Percentiles rank a stretch among this genome's conserved stretches.
These are phyloP conservation scores for Ustilago esculenta DNA, from an alignment of 1,284 basidiomycete species.

Conservation along the genomic window DNA sequence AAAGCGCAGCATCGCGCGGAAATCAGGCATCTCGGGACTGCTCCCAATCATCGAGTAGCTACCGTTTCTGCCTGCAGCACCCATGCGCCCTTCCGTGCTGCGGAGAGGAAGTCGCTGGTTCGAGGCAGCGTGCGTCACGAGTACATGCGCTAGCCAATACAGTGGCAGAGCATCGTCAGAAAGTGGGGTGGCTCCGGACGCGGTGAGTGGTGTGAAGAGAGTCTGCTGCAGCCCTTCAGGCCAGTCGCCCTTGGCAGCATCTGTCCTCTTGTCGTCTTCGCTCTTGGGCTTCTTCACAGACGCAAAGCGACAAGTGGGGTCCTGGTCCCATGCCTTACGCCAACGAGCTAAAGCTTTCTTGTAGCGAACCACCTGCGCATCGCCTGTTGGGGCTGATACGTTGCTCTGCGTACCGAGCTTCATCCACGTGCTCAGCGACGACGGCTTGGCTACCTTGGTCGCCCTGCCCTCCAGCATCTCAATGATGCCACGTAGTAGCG, in stretches of 20 bases:
- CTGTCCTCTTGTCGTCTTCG: constrained; percentile 9
- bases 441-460: constrained; percentile 34
- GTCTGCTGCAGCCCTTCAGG: constrained; percentile 25
- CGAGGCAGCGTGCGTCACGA: constrained; percentile 53
- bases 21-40: constrained; percentile 46
- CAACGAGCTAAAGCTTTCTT: constrained; percentile 52
- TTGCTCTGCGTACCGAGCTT: constrained; percentile 8
- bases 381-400: constrained; percentile 3
- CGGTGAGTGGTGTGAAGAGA: constrained; percentile 53
- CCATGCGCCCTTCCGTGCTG: constrained; percentile 26
- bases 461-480: constrained; percentile 55
- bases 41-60: constrained; percentile 18
- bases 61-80: constrained; percentile 21
- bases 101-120: constrained; percentile 43
- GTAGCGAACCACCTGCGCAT: constrained; percentile 39
- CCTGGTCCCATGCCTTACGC: constrained; percentile 57
- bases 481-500: constrained; percentile 59
- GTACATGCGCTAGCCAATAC: constrained; percentile 58
- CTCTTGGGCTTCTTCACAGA: constrained; percentile 27
- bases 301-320: constrained; percentile 47
- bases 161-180: constrained; percentile 59
- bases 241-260: constrained; percentile 17
- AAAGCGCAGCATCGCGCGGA: constrained; percentile 53
- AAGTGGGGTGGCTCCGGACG: constrained; percentile 56
- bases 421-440: constrained; percentile 44